These are phyloP conservation scores for Aspergillus awamori DNA, from an alignment of 2,329 filamentous ascomycete species.

Conservation along the genomic window DNA sequence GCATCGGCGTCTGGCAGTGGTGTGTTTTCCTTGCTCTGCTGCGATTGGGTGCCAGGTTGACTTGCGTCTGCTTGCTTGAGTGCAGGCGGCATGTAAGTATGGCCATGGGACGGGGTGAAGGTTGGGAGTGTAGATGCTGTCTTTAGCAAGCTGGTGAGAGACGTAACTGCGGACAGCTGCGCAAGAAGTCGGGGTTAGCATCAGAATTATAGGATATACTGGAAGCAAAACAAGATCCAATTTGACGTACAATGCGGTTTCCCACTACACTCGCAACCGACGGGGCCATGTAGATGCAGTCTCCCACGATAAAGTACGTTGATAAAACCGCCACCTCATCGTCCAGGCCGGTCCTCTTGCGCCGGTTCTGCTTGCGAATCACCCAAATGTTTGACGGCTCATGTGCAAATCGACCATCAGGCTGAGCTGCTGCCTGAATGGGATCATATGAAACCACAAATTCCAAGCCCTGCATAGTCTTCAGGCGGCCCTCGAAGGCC, in stretches of 20 bases:
- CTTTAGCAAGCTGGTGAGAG: constrained; percentile 59
- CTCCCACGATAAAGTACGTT: constrained; percentile 64
- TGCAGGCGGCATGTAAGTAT: constrained; percentile 60
- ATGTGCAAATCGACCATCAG: constrained; percentile 45
- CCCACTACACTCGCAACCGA: constrained; percentile 62
- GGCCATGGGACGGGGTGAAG: constrained; percentile 62
- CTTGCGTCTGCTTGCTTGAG: constrained; percentile 43
- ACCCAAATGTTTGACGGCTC: constrained; percentile 60
- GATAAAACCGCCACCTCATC: constrained; percentile 58
- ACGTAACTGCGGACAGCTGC: constrained; percentile 59
- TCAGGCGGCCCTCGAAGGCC: constrained; percentile 58
- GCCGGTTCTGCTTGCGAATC: constrained; percentile 61
- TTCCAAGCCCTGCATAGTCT: constrained; percentile 59
- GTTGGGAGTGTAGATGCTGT: constrained; percentile 56
- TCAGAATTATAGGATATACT: not conserved
- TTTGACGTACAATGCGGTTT: constrained; percentile 53
- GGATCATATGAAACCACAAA: constrained; percentile 64
- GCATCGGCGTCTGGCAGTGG: constrained; percentile 47
- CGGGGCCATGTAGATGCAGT: constrained; percentile 64
- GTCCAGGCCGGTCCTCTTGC: constrained; percentile 45
- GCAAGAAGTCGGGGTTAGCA: not conserved
- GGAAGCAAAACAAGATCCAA: constrained; percentile 5
- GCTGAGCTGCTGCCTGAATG: constrained; percentile 49
- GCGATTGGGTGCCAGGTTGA: constrained; percentile 38
- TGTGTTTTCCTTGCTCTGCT: constrained; percentile 53